A percentile compares a stretch with the other conserved stretches of the same genome.
These are phyloP conservation scores for Phytopythium sindhum DNA, from an alignment of 352 stramenopile genomes.

Conservation along the genomic window DNA sequence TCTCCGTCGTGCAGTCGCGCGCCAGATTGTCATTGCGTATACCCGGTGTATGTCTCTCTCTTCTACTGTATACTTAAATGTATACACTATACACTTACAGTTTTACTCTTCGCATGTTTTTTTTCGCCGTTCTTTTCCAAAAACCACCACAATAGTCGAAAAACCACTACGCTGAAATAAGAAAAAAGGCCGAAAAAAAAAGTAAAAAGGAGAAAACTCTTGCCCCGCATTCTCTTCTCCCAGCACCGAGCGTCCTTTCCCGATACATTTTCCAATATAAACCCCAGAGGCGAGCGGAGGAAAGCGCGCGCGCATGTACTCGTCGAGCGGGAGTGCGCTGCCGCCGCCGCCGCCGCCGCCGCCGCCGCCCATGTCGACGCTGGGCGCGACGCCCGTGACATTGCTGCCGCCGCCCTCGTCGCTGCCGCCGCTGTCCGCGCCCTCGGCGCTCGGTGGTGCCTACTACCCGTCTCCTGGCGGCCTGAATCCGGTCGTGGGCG, in stretches of 20 bases:
- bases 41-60: no score
- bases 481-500: slow-evolving; percentile 14
- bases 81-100: no score
- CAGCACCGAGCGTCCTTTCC: neutral
- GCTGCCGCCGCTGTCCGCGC: slow-evolving; percentile 9
- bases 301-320: neutral
- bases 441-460: neutral
- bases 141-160: no score
- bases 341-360: neutral
- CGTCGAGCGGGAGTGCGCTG: neutral
- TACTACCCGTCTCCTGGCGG: slow-evolving; percentile 5
- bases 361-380: slow-evolving; percentile 1
- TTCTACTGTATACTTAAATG: no score
- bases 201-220: no score
- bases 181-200: no score
- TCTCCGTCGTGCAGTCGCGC: no score
- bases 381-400: neutral
- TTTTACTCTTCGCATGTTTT: no score
- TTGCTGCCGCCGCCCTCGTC: neutral
- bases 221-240: no score
- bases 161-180: no score
- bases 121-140: no score
- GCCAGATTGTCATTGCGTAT: no score
- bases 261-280: neutral
- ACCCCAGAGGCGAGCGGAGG: neutral